These are phyloP conservation scores for Diatrype stigma DNA, from an alignment of 2,329 filamentous ascomycete species.

Conservation along the genomic window DNA sequence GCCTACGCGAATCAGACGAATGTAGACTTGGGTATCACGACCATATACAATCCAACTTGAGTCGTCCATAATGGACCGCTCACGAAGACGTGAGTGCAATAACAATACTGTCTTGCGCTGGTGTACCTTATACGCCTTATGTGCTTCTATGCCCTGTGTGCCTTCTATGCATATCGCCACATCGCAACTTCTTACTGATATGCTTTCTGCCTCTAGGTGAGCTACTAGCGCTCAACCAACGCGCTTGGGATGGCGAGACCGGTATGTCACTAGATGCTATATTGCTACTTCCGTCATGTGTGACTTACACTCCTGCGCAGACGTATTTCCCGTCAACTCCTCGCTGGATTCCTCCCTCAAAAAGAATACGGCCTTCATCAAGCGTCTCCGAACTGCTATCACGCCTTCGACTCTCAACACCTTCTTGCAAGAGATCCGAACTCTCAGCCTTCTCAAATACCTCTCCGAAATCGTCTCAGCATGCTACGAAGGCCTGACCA, in stretches of 20 bases:
- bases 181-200: conserved; percentile 17
- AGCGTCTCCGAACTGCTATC: conserved; percentile 86
- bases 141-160: conserved; percentile 3
- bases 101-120: neutral
- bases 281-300: neutral
- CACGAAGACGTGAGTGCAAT: conserved; percentile 53
- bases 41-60: conserved; percentile 25
- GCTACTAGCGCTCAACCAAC: conserved; percentile 81
- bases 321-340: conserved; percentile 71
- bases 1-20: conserved; percentile 44
- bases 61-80: conserved; percentile 57
- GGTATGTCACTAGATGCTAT: conserved; percentile 46
- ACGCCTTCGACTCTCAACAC: conserved; percentile 74
- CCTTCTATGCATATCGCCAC: too few species aligned
- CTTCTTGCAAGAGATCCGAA: conserved; percentile 85
- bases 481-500: conserved; percentile 90
- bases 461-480: conserved; percentile 95
- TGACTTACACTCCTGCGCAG: conserved; percentile 39
- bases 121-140: conserved; percentile 1
- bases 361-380: conserved; percentile 98
- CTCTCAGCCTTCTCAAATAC: conserved; percentile 91
- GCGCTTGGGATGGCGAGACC: conserved; percentile 84
- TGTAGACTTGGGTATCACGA: conserved; percentile 36
- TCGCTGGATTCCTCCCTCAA: conserved; percentile 92
- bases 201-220: conserved; percentile 58